Evolutionary conservation across 306 rosid genomes (phyloP).

Genomic region (Datisca glomerata): DNA sequence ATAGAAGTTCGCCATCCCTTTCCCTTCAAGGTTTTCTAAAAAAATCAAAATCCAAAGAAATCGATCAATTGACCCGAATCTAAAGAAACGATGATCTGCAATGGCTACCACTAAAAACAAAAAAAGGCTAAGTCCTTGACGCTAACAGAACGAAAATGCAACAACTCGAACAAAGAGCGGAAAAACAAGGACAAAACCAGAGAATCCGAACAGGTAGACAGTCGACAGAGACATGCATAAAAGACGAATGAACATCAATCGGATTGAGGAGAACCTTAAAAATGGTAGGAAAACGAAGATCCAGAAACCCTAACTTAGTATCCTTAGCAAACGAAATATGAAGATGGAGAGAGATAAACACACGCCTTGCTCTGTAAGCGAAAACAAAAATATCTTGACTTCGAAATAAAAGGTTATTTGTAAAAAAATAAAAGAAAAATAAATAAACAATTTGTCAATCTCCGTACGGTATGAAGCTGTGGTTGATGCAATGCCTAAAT

Average conservation of each 20-base stretch:
- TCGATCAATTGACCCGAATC: not conserved
- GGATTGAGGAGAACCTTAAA: constrained; percentile 18
- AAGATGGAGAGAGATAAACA: not conserved
- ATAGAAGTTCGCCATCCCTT: not conserved
- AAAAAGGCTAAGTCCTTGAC: not conserved
- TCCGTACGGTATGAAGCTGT: too few relatives aligned
- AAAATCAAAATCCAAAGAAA: not conserved
- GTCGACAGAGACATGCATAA: constrained; percentile 12
- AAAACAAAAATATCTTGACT: too few relatives aligned
- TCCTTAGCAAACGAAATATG: not conserved
- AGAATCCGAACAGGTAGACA: constrained; percentile 15
- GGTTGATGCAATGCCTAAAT: too few relatives aligned
- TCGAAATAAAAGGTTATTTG: too few relatives aligned
- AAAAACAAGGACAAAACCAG: constrained; percentile 6
- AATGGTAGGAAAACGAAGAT: constrained; percentile 22
- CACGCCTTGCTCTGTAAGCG: too few relatives aligned
- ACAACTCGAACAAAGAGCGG: not conserved
- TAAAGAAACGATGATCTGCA: not conserved
- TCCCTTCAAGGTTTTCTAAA: too few relatives aligned
- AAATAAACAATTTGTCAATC: too few relatives aligned
- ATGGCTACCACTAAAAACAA: not conserved
- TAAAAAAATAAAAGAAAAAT: too few relatives aligned
- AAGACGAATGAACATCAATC: constrained; percentile 14
- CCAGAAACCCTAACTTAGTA: constrained; percentile 42
- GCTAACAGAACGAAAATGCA: not conserved